Conservation (phyloP, 805 yeast genomes). For the Zygotorulaspora florentina region DNA sequence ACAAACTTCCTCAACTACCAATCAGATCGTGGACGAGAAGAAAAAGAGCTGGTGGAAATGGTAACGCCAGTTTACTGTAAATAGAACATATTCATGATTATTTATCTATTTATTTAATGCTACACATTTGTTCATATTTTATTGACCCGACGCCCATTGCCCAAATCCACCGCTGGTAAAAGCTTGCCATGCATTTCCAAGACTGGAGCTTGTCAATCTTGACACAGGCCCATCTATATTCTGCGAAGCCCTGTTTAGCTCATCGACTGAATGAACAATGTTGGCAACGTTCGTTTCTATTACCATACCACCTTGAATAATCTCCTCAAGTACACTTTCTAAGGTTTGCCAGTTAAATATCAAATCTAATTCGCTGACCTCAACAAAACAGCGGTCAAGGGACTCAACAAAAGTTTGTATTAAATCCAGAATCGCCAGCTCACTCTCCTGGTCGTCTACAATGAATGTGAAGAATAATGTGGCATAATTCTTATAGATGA, state of each 20-base stretch:
- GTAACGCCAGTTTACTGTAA: conserved; percentile 14
- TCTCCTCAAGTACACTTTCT: conserved; percentile 85
- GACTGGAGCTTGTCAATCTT: conserved; percentile 21
- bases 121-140: conserved; percentile 1
- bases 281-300: conserved; percentile 81
- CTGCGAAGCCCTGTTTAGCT: conserved; percentile 33
- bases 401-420: conserved; percentile 97
- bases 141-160: conserved; percentile 36
- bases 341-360: conserved; percentile 99
- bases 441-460: conserved; percentile 94
- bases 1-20: conserved; percentile 38
- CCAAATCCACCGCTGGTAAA: conserved; percentile 35
- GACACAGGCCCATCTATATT: conserved; percentile 22
- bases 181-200: conserved; percentile 33
- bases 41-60: conserved; percentile 36
- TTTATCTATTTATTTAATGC: conserved; percentile 2
- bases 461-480: conserved; percentile 93
- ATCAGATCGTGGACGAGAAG: conserved; percentile 28
- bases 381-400: conserved; percentile 84
- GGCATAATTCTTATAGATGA: conserved; percentile 91
- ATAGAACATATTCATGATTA: conserved; percentile 1
- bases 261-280: conserved; percentile 79
- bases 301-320: conserved; percentile 97
- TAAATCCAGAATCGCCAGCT: conserved; percentile 86
- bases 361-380: conserved; percentile 91